Base-by-base conservation (phyloP, 352 stramenopile species). In the Globisporangium cederbergense region DNA sequence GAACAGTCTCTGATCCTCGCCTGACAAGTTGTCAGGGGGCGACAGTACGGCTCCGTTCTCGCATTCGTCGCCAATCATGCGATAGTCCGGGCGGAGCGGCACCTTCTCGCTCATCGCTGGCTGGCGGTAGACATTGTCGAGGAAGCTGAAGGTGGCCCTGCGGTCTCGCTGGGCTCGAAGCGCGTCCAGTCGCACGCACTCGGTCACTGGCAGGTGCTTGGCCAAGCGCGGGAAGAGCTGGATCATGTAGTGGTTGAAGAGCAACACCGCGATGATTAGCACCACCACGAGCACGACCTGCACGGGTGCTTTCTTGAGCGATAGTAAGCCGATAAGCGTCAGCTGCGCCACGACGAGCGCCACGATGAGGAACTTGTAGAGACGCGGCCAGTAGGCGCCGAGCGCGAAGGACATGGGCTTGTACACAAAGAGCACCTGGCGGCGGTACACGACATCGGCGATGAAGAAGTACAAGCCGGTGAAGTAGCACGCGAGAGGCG, bases 401-500 rank as follows among this genome's bases (percentile, higher is more conserved):
- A 86, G 77, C 0, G 81, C 76, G 57, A 87, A 78, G 4, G 65
- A 74, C 62, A 64, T 77, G 2, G 86, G 60, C 36, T 78, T 75
- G 70, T 92, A 91, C n/a, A 94, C 82, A 50, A 70, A 88, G 28
- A 94, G 49, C 22, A 90, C 72, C 50, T 91, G 80, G 22, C 79
- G 81, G 2, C 82, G 81, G 49, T 91, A 94, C 4, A 92, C 72
- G 20, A 86, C 54, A 54, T 94, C 83, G 4, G 81, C 80, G 38
- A 83, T 34, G 8, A 89, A 53, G 60, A 94, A 94, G 68, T 81
- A 94, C n/a, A 76, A 78, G 49, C 72, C 79, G 0, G 77, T 84
- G 59, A 94, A 91, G 62, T 90, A 91, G 54, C 83, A 90, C 34
- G 90, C 76, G 32, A 94, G 71, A 45, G 86, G 86, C 16, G 86